A percentile compares a stretch with the other conserved stretches of the same genome.
These are phyloP conservation scores for Aspergillus vadensis DNA, from an alignment of 2,329 filamentous ascomycete species.

Conservation along the genomic window DNA sequence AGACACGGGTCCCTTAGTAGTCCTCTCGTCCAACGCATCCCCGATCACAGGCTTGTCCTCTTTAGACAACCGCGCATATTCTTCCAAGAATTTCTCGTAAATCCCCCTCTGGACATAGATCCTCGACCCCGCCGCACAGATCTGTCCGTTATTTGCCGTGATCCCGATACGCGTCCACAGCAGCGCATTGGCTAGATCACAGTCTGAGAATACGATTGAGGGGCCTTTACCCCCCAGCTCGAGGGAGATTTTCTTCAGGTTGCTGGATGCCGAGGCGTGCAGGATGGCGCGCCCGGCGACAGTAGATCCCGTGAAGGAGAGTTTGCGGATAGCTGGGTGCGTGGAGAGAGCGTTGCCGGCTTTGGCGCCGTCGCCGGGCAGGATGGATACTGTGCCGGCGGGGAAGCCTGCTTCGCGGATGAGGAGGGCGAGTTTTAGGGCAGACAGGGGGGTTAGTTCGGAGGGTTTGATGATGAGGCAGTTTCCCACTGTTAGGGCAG, in stretches of 20 bases:
- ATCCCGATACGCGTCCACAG: conserved; percentile 34
- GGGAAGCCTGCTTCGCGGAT: conserved; percentile 57
- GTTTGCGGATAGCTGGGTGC: conserved; percentile 35
- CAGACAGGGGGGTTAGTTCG: conserved; percentile 58
- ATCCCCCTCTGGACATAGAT: conserved; percentile 38
- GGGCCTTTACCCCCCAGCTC: conserved; percentile 41
- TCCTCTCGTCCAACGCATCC: conserved; percentile 24
- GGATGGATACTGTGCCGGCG: conserved; percentile 58
- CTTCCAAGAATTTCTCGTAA: conserved; percentile 33
- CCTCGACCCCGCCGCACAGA: conserved; percentile 34
- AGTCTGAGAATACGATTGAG: conserved; percentile 38
- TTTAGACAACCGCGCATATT: conserved; percentile 50
- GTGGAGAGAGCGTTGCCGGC: conserved; percentile 41
- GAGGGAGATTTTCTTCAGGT: conserved; percentile 38
- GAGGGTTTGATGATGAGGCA: conserved; percentile 70
- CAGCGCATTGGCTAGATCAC: conserved; percentile 35
- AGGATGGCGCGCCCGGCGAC: conserved; percentile 33
- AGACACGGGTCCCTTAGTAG: conserved; percentile 29
- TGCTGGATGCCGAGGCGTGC: conserved; percentile 30
- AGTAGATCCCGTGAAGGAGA: conserved; percentile 39
- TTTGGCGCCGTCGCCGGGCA: conserved; percentile 64
- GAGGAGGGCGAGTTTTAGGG: conserved; percentile 50
- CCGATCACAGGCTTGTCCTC: conserved; percentile 49
- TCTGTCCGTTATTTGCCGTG: conserved; percentile 36
- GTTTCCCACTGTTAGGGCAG: conserved; percentile 57